phyloP scores from a whole-genome alignment of 805 yeast species.

The Barnettozyma pratensis region DNA sequence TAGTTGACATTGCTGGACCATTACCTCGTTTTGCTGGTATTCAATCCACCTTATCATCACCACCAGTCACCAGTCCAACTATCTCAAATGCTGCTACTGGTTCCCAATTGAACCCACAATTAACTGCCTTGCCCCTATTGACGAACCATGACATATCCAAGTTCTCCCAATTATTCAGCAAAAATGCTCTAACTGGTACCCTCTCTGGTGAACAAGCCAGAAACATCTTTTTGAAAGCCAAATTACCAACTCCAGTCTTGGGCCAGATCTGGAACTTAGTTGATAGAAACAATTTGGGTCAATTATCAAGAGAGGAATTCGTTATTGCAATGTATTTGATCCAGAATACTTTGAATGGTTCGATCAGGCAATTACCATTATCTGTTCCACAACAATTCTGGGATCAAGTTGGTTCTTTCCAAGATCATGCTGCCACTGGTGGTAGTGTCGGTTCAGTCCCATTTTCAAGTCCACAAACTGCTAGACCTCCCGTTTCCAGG shows the following conservation, averaged over 20 bases:
- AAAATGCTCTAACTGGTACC: conserved; percentile 52
- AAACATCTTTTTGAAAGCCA: conserved; percentile 83
- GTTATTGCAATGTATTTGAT: conserved; percentile 93
- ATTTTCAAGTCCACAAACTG: conserved; percentile 12
- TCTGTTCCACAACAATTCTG: conserved; percentile 39
- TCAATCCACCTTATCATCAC: neutral
- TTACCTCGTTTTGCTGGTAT: conserved; percentile 50
- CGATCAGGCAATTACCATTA: conserved; percentile 53
- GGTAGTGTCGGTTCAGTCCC: conserved; percentile 7
- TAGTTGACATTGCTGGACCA: conserved; percentile 58
- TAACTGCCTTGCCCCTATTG: conserved; percentile 44
- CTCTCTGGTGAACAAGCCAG: conserved; percentile 79
- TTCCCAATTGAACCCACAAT: conserved; percentile 18
- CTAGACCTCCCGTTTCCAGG: conserved; percentile 26
- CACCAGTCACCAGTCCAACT: conserved; percentile 21
- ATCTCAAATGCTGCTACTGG: conserved; percentile 26
- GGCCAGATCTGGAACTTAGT: conserved; percentile 89
- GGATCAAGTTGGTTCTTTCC: conserved; percentile 28
- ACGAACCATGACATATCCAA: conserved; percentile 53
- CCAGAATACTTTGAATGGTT: conserved; percentile 69
- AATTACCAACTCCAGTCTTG: conserved; percentile 67
- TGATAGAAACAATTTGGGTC: conserved; percentile 71
- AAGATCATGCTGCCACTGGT: conserved; percentile 16
- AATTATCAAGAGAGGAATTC: conserved; percentile 68
- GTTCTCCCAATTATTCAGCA: conserved; percentile 69